A percentile compares a stretch with the other conserved stretches of the same genome.
phyloP scores from a whole-genome alignment of 129 eudicot genomes.

The Deinandra increscens region DNA sequence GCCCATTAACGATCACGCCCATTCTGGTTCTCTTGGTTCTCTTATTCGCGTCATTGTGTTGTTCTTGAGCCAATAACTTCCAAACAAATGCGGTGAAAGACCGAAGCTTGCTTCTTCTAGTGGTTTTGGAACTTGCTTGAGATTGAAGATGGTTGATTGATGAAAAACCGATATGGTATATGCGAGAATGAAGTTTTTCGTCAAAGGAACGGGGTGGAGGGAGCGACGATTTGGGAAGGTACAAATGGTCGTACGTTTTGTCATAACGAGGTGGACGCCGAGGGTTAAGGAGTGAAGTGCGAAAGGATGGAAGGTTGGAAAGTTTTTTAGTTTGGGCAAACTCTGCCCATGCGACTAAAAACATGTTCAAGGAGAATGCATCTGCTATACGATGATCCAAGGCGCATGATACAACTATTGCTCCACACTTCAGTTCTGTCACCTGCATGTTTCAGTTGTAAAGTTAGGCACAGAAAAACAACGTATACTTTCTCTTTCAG shows the following conservation, averaged over 20 bases:
- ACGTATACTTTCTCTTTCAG: too few species aligned
- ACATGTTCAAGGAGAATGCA: neutral
- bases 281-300: conserved; percentile 48
- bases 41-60: neutral
- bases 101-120: conserved; percentile 35
- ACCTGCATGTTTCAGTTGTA: conserved; percentile 8
- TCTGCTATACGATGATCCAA: conserved; percentile 5
- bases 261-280: conserved; percentile 41
- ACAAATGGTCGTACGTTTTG: conserved; percentile 32
- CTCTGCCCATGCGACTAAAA: conserved; percentile 3
- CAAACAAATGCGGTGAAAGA: conserved; percentile 47
- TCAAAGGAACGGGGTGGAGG: conserved; percentile 29
- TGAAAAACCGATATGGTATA: conserved; percentile 26
- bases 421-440: conserved; percentile 3
- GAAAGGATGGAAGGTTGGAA: conserved; percentile 38
- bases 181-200: conserved; percentile 37
- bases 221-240: conserved; percentile 36
- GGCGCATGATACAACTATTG: neutral
- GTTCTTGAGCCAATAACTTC: conserved; percentile 38
- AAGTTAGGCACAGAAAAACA: too few species aligned
- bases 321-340: neutral
- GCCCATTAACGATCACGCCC: conserved; percentile 51
- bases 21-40: conserved; percentile 40
- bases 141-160: conserved; percentile 41
- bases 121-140: conserved; percentile 24